Evolutionary conservation across 2,329 filamentous ascomycete genomes (phyloP).

Genomic region (Helicocarpus griseus): DNA sequence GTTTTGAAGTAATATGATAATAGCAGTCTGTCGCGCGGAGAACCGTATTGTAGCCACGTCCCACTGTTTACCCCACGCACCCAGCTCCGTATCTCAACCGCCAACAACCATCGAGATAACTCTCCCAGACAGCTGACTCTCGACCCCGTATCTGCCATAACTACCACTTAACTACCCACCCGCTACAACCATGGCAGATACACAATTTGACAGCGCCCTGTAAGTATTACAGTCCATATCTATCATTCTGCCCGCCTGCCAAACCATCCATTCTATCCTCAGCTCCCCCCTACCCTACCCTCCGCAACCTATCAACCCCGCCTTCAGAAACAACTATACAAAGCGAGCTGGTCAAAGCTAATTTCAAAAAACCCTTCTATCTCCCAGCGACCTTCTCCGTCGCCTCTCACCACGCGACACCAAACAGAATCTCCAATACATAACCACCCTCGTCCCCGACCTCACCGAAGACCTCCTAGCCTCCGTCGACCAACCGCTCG

Average conservation of each 20-base stretch:
- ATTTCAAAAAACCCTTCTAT: not conserved
- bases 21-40: not conserved
- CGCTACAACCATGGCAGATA: constrained; percentile 33
- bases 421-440: constrained; percentile 72
- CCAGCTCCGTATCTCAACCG: not conserved
- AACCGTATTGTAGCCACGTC: constrained; percentile 7
- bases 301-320: constrained; percentile 7
- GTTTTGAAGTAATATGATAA: not conserved
- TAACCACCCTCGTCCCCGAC: constrained; percentile 80
- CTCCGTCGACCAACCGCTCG: constrained; percentile 91
- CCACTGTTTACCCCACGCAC: constrained; percentile 12
- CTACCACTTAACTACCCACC: constrained; percentile 4
- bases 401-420: constrained; percentile 94
- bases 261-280: not conserved
- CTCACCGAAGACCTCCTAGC: constrained; percentile 96
- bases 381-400: constrained; percentile 81
- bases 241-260: not conserved
- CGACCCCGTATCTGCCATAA: not conserved
- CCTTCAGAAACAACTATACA: constrained; percentile 12
- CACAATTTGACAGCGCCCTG: constrained; percentile 44
- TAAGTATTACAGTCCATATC: constrained; percentile 22
- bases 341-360: constrained; percentile 9
- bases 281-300: constrained; percentile 11
- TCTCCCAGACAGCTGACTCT: not conserved
- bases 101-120: not conserved